These are phyloP conservation scores for Coprinopsis strossmayeri DNA, from an alignment of 768 basidiomycete genomes.

Conservation along the genomic window DNA sequence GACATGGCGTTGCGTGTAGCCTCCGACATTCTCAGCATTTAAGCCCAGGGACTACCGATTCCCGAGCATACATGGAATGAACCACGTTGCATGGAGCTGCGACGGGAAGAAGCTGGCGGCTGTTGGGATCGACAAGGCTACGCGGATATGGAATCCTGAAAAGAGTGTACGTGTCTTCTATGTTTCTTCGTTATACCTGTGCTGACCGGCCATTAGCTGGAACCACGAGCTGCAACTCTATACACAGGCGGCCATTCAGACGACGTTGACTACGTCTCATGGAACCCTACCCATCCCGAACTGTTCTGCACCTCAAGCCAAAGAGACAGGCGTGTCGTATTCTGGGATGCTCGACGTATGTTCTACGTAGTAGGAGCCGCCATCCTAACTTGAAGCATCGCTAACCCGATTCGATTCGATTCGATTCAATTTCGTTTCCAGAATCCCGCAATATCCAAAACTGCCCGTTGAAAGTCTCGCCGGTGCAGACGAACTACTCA, in stretches of 20 bases:
- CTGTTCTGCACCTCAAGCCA: slow-evolving; percentile 76
- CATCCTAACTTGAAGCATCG: background rate
- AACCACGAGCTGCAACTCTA: slow-evolving; percentile 54
- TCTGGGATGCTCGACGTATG: slow-evolving; percentile 83
- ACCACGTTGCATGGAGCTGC: slow-evolving; percentile 78
- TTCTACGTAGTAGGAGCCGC: slow-evolving; percentile 7
- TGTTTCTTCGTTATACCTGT: background rate
- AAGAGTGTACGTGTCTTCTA: slow-evolving; percentile 50
- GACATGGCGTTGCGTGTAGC: slow-evolving; percentile 31
- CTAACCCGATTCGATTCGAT: background rate
- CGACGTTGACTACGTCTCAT: slow-evolving; percentile 77
- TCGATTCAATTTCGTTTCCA: slow-evolving; percentile 19
- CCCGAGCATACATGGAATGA: slow-evolving; percentile 58
- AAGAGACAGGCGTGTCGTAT: slow-evolving; percentile 67
- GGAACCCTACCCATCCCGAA: slow-evolving; percentile 83
- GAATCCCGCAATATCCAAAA: slow-evolving; percentile 69
- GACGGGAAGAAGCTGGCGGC: slow-evolving; percentile 77
- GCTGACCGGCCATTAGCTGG: slow-evolving; percentile 43
- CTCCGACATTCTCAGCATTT: slow-evolving; percentile 74
- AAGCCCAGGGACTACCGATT: slow-evolving; percentile 71
- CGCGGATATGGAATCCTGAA: slow-evolving; percentile 73
- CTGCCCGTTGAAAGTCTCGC: slow-evolving; percentile 49
- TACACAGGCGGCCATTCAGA: slow-evolving; percentile 71
- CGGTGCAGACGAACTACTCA: slow-evolving; percentile 61
- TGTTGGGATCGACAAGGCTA: slow-evolving; percentile 77